phyloP scores from a whole-genome alignment of 2,329 filamentous ascomycete species.

The Aspergillus costaricaensis region DNA sequence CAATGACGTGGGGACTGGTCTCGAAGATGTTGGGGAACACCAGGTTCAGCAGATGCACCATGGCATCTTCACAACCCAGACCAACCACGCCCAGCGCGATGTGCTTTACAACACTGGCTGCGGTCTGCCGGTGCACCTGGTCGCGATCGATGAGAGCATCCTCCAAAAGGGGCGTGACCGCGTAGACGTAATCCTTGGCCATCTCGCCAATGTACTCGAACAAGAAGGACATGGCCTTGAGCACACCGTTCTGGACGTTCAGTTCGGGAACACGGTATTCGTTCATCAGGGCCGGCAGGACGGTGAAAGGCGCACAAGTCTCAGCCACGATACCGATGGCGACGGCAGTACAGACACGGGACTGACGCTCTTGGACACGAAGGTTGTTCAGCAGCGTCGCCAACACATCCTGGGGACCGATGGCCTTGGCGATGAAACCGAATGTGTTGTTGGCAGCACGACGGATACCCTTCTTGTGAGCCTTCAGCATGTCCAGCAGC shows the following conservation, averaged over 20 bases:
- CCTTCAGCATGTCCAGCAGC: constrained; percentile 97
- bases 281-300: constrained; percentile 98
- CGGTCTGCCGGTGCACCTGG: constrained; percentile 96
- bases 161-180: constrained; percentile 91
- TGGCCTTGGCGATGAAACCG: constrained; percentile 98
- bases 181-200: constrained; percentile 99
- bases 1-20: constrained; percentile 96
- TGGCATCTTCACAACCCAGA: constrained; percentile 94
- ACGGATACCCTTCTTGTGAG: constrained; percentile 98
- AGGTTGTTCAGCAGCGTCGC: constrained; percentile 96
- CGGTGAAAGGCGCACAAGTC: constrained; percentile 96
- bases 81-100: constrained; percentile 97
- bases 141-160: constrained; percentile 97
- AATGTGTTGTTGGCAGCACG: constrained; percentile 99
- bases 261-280: constrained; percentile 98
- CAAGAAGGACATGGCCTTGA: constrained; percentile 94
- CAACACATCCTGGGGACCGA: constrained; percentile 94
- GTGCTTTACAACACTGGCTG: constrained; percentile 95
- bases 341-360: constrained; percentile 95
- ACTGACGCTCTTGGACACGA: constrained; percentile 95
- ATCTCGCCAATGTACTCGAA: constrained; percentile 99
- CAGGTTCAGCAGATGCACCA: constrained; percentile 95
- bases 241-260: constrained; percentile 97
- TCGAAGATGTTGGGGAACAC: constrained; percentile 97
- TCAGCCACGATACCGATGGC: constrained; percentile 98